Percentiles rank a stretch among this genome's conserved stretches.
These are phyloP conservation scores for Colletotrichum sidae DNA, from an alignment of 2,329 filamentous ascomycete species.

Conservation along the genomic window DNA sequence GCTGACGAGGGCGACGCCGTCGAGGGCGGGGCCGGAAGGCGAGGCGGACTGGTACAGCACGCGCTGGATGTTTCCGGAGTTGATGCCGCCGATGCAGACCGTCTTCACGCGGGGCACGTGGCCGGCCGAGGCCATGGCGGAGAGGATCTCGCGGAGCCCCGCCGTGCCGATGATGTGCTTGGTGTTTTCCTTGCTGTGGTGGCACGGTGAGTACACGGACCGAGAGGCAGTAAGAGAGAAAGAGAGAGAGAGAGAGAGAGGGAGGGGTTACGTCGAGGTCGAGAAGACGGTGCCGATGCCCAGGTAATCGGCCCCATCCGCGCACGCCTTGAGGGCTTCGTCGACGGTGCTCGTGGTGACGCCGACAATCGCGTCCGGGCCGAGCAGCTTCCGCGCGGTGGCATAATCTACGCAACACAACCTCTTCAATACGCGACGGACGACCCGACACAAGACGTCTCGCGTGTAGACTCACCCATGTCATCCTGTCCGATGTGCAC, in stretches of 20 bases:
- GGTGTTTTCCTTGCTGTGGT: conserved; percentile 84
- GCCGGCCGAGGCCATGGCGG: conserved; percentile 64
- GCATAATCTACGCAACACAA: conserved; percentile 59
- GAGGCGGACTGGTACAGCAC: conserved; percentile 77
- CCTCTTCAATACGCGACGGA: conserved; percentile 2
- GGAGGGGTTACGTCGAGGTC: conserved; percentile 76
- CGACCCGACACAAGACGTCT: not conserved
- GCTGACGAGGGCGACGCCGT: conserved; percentile 90
- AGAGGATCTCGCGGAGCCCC: conserved; percentile 76
- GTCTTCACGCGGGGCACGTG: conserved; percentile 61
- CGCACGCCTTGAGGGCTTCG: conserved; percentile 79
- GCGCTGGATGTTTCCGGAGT: conserved; percentile 77
- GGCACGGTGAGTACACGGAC: not conserved
- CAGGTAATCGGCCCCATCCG: conserved; percentile 87
- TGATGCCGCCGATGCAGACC: conserved; percentile 92
- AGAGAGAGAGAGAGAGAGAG: not conserved
- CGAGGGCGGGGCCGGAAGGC: conserved; percentile 66
- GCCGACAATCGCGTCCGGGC: conserved; percentile 84
- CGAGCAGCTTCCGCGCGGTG: conserved; percentile 78
- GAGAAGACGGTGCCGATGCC: conserved; percentile 92
- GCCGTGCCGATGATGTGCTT: conserved; percentile 83
- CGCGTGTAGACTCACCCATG: conserved; percentile 67
- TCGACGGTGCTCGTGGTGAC: conserved; percentile 82
- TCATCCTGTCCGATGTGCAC: conserved; percentile 97
- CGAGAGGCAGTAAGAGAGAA: not conserved